Percentiles rank a stretch among this genome's conserved stretches.
Evolutionary conservation across 345 rosid species (phyloP).

Genomic region (Fremontodendron californicum): DNA sequence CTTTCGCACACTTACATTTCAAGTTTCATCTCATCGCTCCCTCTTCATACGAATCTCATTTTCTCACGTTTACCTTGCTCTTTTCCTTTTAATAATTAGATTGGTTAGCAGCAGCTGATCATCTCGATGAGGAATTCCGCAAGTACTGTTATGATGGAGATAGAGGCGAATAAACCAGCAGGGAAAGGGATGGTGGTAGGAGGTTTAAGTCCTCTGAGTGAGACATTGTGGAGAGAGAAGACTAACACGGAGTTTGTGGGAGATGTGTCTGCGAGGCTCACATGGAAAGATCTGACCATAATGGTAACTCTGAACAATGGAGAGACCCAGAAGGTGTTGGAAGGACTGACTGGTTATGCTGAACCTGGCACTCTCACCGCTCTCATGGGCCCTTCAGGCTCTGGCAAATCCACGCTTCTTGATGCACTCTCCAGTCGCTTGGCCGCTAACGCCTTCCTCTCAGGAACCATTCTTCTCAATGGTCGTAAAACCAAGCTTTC

Average conservation of each 20-base stretch:
- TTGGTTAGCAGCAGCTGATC: neutral
- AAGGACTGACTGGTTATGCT: conserved; percentile 82
- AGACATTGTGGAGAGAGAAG: conserved; percentile 68
- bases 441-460: conserved; percentile 86
- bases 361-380: conserved; percentile 86
- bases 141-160: conserved; percentile 46
- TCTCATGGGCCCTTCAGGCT: conserved; percentile 81
- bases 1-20: neutral
- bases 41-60: neutral
- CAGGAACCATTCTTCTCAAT: conserved; percentile 81
- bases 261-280: conserved; percentile 81
- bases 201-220: conserved; percentile 80
- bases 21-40: neutral
- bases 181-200: conserved; percentile 39
- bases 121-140: conserved; percentile 15
- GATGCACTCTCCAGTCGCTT: conserved; percentile 86
- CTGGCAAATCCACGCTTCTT: conserved; percentile 54
- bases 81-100: neutral
- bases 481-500: conserved; percentile 93
- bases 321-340: conserved; percentile 68
- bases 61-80: neutral
- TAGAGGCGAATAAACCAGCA: conserved; percentile 55
- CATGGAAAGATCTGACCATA: conserved; percentile 92
- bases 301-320: conserved; percentile 66
- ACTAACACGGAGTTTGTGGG: conserved; percentile 53